Evolutionary conservation across 1,284 basidiomycete genomes (phyloP).

Genomic region (Athelia sp.): DNA sequence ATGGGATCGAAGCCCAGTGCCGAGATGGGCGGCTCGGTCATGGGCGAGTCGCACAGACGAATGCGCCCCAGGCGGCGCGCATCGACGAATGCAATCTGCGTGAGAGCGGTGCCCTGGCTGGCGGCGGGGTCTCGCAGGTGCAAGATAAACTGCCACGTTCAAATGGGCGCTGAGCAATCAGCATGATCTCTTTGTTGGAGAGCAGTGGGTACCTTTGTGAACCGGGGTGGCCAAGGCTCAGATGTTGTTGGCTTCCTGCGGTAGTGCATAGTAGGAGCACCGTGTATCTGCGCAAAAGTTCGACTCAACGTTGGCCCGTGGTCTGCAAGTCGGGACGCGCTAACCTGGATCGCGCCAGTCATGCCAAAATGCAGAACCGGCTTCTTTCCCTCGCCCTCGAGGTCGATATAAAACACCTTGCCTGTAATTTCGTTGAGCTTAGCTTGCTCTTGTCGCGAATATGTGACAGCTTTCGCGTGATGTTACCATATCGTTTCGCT

Average conservation of each 20-base stretch:
- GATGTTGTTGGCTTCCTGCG: constrained; percentile 47
- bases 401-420: constrained; percentile 73
- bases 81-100: constrained; percentile 61
- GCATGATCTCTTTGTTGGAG: constrained; percentile 3
- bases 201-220: constrained; percentile 57
- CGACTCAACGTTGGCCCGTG: neutral
- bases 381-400: constrained; percentile 57
- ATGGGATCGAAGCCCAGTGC: constrained; percentile 78
- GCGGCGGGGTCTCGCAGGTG: constrained; percentile 37
- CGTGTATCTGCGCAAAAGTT: constrained; percentile 61
- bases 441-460: too few species aligned
- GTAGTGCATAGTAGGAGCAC: constrained; percentile 61
- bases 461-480: neutral
- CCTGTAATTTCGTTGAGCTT: constrained; percentile 36
- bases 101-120: constrained; percentile 14
- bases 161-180: too few species aligned
- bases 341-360: constrained; percentile 77
- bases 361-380: constrained; percentile 82
- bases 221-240: constrained; percentile 73
- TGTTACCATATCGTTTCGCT: constrained; percentile 59
- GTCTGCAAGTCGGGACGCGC: constrained; percentile 7
- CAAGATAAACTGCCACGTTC: constrained; percentile 50
- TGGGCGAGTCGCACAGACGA: constrained; percentile 56
- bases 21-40: constrained; percentile 64
- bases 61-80: constrained; percentile 72